Conservation (phyloP, 2,329 filamentous ascomycete genomes). For the Beauveria australis region DNA sequence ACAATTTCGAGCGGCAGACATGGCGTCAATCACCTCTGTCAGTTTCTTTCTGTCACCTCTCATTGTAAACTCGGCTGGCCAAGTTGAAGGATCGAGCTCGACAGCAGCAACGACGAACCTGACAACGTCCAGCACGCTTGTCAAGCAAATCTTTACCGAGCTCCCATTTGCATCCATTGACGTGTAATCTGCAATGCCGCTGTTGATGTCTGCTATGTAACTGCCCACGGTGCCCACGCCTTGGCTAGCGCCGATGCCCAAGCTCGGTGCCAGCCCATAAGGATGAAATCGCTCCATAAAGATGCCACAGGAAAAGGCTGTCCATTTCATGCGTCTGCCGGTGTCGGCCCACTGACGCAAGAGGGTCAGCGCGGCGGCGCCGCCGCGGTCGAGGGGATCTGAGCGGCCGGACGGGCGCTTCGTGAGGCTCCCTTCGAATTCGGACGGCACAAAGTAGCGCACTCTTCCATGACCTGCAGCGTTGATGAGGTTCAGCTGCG, state of each 20-base stretch:
- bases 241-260: slow-evolving; percentile 47
- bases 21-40: slow-evolving; percentile 46
- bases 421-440: slow-evolving; percentile 60
- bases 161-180: slow-evolving; percentile 42
- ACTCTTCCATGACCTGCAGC: slow-evolving; percentile 59
- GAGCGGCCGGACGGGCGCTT: slow-evolving; percentile 37
- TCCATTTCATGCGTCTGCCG: slow-evolving; percentile 50
- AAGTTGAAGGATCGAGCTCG: slow-evolving; percentile 49
- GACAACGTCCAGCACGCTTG: slow-evolving; percentile 61
- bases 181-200: slow-evolving; percentile 51
- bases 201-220: slow-evolving; percentile 57
- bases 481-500: slow-evolving; percentile 64
- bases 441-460: slow-evolving; percentile 63
- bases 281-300: slow-evolving; percentile 70
- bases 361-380: slow-evolving; percentile 45
- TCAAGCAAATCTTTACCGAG: slow-evolving; percentile 54
- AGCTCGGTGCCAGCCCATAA: slow-evolving; percentile 44
- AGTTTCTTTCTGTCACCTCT: slow-evolving; percentile 57
- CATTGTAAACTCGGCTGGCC: slow-evolving; percentile 64
- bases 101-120: slow-evolving; percentile 63
- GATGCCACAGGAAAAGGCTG: slow-evolving; percentile 64
- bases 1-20: slow-evolving; percentile 43
- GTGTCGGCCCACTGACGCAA: slow-evolving; percentile 43
- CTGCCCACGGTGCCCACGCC: slow-evolving; percentile 51
- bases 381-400: slow-evolving; percentile 55